A percentile compares a stretch with the other conserved stretches of the same genome.
Evolutionary conservation across 805 yeast genomes (phyloP).

Genomic region (Saitoella complicata): DNA sequence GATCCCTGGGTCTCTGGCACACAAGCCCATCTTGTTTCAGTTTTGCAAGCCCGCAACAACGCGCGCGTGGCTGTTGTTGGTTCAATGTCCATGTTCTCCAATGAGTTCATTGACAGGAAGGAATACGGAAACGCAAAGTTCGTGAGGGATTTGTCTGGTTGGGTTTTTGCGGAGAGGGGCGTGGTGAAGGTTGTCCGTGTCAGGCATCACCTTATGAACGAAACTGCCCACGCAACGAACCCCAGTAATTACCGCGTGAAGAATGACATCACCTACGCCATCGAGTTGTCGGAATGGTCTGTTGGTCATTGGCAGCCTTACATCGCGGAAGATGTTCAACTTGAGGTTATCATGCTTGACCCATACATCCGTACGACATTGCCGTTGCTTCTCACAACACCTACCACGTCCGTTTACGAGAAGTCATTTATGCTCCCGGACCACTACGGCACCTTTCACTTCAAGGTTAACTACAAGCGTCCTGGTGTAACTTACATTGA

Average conservation of each 20-base stretch:
- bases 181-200: constrained; percentile 42
- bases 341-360: constrained; percentile 78
- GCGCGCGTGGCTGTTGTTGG: constrained; percentile 77
- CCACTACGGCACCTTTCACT: constrained; percentile 93
- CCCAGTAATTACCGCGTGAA: constrained; percentile 46
- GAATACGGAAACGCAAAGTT: constrained; percentile 23
- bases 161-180: constrained; percentile 61
- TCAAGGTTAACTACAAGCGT: constrained; percentile 60
- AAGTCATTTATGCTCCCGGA: constrained; percentile 59
- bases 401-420: constrained; percentile 21
- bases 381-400: constrained; percentile 22
- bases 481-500: constrained; percentile 54
- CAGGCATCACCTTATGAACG: constrained; percentile 35
- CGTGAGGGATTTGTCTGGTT: constrained; percentile 33
- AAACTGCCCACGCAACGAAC: constrained; percentile 18
- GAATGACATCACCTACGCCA: constrained; percentile 46
- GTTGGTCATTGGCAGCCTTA: constrained; percentile 58
- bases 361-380: constrained; percentile 72
- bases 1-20: constrained; percentile 62
- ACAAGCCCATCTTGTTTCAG: constrained; percentile 61
- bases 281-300: constrained; percentile 28
- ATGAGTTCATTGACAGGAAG: constrained; percentile 18
- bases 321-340: constrained; percentile 45
- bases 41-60: constrained; percentile 62
- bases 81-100: constrained; percentile 36